Evolutionary conservation across 2,329 filamentous ascomycete genomes (phyloP).

Genomic region (Immersiporthe knoxdaviesiana): DNA sequence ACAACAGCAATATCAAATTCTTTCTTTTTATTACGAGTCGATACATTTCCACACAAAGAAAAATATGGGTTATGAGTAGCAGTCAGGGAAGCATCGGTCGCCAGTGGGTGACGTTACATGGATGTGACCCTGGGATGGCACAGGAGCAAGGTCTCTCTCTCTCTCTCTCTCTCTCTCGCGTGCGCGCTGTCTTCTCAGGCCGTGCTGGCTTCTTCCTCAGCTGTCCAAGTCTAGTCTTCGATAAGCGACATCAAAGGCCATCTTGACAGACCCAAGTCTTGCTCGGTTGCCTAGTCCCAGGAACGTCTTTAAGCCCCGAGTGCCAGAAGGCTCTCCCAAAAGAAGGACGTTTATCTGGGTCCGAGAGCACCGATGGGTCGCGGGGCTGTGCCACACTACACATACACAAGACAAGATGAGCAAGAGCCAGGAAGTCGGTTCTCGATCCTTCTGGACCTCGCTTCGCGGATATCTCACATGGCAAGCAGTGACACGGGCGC

Average conservation of each 20-base stretch:
- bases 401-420: not conserved
- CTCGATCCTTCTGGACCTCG: not conserved
- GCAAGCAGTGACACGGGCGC: not conserved
- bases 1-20: not conserved
- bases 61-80: not conserved
- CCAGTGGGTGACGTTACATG: slow-evolving; percentile 1
- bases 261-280: not conserved
- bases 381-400: not conserved
- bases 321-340: not conserved
- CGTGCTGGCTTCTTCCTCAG: not conserved
- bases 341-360: not conserved
- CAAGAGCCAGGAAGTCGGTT: not conserved
- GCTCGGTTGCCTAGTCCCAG: not conserved
- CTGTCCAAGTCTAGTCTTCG: not conserved
- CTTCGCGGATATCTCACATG: not conserved
- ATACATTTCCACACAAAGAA: not conserved
- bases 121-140: not conserved
- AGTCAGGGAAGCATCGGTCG: slow-evolving; percentile 1
- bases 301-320: not conserved
- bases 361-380: not conserved
- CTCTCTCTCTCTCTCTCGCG: no score
- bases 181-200: not conserved
- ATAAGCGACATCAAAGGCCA: not conserved
- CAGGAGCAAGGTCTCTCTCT: not conserved
- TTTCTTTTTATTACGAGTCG: not conserved